Base-by-base conservation (phyloP, 1,139 yeast species). In the Pneumocystis oryctolagi region DNA sequence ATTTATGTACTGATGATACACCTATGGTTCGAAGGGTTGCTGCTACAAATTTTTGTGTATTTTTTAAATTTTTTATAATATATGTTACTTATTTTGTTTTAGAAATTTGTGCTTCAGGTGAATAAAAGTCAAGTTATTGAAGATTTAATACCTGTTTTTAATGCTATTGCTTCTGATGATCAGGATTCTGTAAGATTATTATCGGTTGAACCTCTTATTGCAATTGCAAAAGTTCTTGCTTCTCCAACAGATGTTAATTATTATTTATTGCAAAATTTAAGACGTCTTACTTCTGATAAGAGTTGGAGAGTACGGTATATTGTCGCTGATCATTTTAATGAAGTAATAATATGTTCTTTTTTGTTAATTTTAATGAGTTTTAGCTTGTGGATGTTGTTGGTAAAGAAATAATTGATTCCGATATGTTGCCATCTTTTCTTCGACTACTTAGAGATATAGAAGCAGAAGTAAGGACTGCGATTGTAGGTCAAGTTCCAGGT, bases 11-110 rank as follows among this genome's bases (percentile, higher is more conserved):
- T 67, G 98, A 94, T 74, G 98, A 94, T 66, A 89, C 96, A 31
- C 99, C 99, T 65, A 90, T 94, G 97, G 98, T 92, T 47, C 84
- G 97, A 74, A 84, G 97, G 72, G 86, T 96, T 20, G 95, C 97
- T 20, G 97, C 96, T 9, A 82, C 84, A 58, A 83, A 86, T 72
- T 80, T 92, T 97, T 1, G 77, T 75, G 59, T 77, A 90, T 64
- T 82, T 90, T 68, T 82, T 83, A 68, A 76, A 82, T 63, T 89
- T 59, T 78, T 80, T 16, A 74, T 74, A 4, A 56, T 6, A 2
- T 56, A 18, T 56, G 25, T 37, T 18, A 14, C 31, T 57, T 39
- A 57, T 18, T 37, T 57, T 68, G 5, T 56, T 64, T 16, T 58
- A 64, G 35, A 62, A 71, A 73, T 64, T 69, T 32, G 63, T 67